Conservation (phyloP, 768 basidiomycete genomes). For the Termitomyces sp. region DNA sequence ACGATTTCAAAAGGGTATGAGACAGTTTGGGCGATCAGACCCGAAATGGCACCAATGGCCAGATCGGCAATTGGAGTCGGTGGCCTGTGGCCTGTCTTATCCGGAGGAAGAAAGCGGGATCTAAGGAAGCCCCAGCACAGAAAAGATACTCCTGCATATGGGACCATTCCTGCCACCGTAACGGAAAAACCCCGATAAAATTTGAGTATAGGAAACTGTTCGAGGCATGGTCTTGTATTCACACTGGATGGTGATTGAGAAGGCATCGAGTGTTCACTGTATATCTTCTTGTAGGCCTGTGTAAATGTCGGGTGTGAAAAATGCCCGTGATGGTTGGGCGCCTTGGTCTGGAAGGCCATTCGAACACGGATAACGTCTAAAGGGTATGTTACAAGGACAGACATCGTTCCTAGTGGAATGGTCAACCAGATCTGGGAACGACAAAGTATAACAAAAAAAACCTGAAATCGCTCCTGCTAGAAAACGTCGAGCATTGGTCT, state of each 20-base stretch:
- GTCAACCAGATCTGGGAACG: background rate
- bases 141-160: constrained; percentile 94
- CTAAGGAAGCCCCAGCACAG: constrained; percentile 83
- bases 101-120: constrained; percentile 48
- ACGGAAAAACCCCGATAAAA: constrained; percentile 98
- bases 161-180: constrained; percentile 87
- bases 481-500: constrained; percentile 80
- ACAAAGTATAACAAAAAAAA: constrained; percentile 24
- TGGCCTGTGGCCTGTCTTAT: constrained; percentile 28
- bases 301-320: constrained; percentile 44
- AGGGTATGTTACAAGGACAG: constrained; percentile 92
- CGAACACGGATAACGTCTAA: constrained; percentile 94
- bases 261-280: constrained; percentile 50
- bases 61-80: constrained; percentile 61
- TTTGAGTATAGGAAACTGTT: constrained; percentile 71
- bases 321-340: constrained; percentile 18
- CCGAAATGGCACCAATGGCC: constrained; percentile 79
- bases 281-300: constrained; percentile 59
- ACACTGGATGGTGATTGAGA: constrained; percentile 17
- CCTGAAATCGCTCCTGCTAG: constrained; percentile 86
- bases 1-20: constrained; percentile 96
- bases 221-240: constrained; percentile 34
- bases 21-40: constrained; percentile 79
- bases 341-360: constrained; percentile 78
- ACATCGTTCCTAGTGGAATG: constrained; percentile 57